Percentiles rank a stretch among this genome's conserved stretches.
Evolutionary conservation across 1,139 yeast genomes (phyloP).

Genomic region (Hyphopichia buzzinii): DNA sequence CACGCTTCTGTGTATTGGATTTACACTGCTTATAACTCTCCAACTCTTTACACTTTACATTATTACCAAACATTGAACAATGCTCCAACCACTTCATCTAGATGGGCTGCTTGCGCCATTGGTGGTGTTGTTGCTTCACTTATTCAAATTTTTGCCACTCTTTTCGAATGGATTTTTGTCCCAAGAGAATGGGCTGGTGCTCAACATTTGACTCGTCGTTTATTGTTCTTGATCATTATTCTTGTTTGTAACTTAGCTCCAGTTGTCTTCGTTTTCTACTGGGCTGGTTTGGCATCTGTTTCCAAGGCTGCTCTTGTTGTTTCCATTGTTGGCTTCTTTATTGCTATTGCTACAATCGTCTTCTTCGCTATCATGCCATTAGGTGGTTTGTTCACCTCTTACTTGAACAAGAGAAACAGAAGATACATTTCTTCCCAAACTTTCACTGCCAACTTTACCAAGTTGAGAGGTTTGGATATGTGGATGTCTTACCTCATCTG

Average conservation of each 20-base stretch:
- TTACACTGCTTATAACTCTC: constrained; percentile 91
- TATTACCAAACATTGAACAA: constrained; percentile 81
- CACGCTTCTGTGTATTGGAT: constrained; percentile 92
- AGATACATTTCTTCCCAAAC: constrained; percentile 92
- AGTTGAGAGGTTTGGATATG: constrained; percentile 85
- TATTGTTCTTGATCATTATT: constrained; percentile 67
- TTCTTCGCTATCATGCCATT: constrained; percentile 95
- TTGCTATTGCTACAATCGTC: constrained; percentile 77
- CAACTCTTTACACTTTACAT: constrained; percentile 82
- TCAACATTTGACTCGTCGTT: constrained; percentile 89
- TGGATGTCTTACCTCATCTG: constrained; percentile 94
- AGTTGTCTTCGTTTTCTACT: constrained; percentile 79
- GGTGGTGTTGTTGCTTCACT: constrained; percentile 87
- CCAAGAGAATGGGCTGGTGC: constrained; percentile 99
- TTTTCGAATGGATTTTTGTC: constrained; percentile 93
- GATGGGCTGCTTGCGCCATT: constrained; percentile 90
- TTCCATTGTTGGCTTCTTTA: constrained; percentile 84
- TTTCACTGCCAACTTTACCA: constrained; percentile 88
- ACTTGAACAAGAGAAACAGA: constrained; percentile 85
- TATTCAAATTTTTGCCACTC: constrained; percentile 83
- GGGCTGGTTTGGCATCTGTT: constrained; percentile 65
- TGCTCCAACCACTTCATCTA: constrained; percentile 80
- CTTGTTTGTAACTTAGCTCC: constrained; percentile 79
- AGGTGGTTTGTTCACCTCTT: constrained; percentile 94
- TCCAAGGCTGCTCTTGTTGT: constrained; percentile 80